phyloP scores from a whole-genome alignment of 768 basidiomycete genomes.

The Grammothele lineata region DNA sequence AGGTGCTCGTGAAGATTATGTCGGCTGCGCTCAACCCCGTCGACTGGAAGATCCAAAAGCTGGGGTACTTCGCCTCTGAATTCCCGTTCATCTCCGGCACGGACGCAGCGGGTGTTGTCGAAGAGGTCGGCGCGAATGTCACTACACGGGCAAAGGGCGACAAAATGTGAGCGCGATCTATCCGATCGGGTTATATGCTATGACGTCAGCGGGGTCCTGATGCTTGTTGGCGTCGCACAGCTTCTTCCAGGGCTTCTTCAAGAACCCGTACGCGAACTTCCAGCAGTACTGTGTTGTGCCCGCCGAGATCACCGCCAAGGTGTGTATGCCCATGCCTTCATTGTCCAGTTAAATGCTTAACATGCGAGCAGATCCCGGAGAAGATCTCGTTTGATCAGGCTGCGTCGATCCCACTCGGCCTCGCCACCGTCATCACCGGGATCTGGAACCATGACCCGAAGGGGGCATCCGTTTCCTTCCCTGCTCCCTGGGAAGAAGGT shows the following conservation, averaged over 20 bases:
- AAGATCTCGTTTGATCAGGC: constrained; percentile 37
- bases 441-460: not conserved
- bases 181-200: not conserved
- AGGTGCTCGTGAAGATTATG: constrained; percentile 23
- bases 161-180: constrained; percentile 27
- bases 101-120: constrained; percentile 35
- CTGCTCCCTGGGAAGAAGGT: constrained; percentile 14
- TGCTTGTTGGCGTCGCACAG: constrained; percentile 9
- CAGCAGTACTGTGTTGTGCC: constrained; percentile 23
- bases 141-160: constrained; percentile 31
- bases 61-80: constrained; percentile 25
- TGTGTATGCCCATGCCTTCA: not conserved
- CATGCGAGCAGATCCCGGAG: constrained; percentile 25
- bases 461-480: not conserved
- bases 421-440: constrained; percentile 22
- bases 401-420: constrained; percentile 33
- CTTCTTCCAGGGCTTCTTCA: constrained; percentile 21
- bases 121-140: constrained; percentile 33
- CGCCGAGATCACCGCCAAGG: constrained; percentile 21
- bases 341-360: not conserved
- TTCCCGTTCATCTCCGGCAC: constrained; percentile 31
- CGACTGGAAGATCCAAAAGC: constrained; percentile 28
- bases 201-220: constrained; percentile 6
- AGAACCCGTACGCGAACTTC: constrained; percentile 6
- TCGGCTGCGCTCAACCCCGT: constrained; percentile 26